Evolutionary conservation across 768 basidiomycete species (phyloP).

Genomic region (Lyophyllum atratum): DNA sequence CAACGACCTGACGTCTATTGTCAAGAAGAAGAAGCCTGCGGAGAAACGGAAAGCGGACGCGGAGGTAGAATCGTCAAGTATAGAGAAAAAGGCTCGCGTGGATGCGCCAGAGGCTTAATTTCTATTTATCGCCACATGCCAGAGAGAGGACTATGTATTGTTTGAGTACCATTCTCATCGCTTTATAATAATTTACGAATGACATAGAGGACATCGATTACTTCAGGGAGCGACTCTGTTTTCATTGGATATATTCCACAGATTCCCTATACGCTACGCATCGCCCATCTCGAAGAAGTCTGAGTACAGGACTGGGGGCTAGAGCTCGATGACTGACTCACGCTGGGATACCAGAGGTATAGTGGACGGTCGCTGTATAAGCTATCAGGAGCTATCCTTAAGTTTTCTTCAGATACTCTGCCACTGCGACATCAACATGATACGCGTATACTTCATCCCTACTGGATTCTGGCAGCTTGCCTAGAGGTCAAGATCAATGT

Average conservation of each 20-base stretch:
- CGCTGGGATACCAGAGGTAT: too few relatives aligned
- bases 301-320: too few relatives aligned
- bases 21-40: slow-evolving; percentile 75
- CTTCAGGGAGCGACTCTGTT: too few relatives aligned
- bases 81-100: slow-evolving; percentile 69
- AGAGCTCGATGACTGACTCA: too few relatives aligned
- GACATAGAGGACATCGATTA: neutral
- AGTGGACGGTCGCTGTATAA: neutral
- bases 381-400: too few relatives aligned
- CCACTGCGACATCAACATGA: slow-evolving; percentile 26
- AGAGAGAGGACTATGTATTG: neutral
- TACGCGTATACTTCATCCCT: slow-evolving; percentile 28
- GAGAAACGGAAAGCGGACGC: slow-evolving; percentile 76
- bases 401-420: slow-evolving; percentile 19
- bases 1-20: slow-evolving; percentile 83
- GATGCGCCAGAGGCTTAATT: slow-evolving; percentile 36
- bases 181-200: neutral
- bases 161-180: neutral
- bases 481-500: slow-evolving; percentile 8
- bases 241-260: too few relatives aligned
- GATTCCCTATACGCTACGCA: too few relatives aligned
- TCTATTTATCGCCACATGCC: neutral
- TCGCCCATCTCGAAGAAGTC: too few relatives aligned
- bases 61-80: slow-evolving; percentile 43
- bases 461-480: slow-evolving; percentile 31